Evolutionary conservation across 768 basidiomycete genomes (phyloP).

Genomic region (Kwoniella heveanensis): DNA sequence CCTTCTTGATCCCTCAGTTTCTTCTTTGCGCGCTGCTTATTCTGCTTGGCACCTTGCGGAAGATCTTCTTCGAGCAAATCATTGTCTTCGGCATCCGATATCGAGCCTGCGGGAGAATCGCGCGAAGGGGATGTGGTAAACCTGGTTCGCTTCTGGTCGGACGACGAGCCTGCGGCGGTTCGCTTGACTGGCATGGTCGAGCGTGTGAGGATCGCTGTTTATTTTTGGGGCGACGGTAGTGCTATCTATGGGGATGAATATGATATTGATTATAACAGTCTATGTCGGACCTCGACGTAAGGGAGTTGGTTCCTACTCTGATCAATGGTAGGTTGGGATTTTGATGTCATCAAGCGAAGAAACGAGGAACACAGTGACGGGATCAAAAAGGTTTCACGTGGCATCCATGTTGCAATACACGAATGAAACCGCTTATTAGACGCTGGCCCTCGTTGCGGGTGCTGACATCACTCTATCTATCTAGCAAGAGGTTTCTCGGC

Average conservation of each 20-base stretch:
- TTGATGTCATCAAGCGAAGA: background rate
- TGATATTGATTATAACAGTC: background rate
- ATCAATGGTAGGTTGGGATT: too few species aligned
- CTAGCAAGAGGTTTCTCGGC: too few species aligned
- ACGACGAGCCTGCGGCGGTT: slow-evolving; percentile 20
- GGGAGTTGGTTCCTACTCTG: too few species aligned
- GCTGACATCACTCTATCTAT: too few species aligned
- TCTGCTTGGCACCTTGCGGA: slow-evolving; percentile 31
- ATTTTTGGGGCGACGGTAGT: background rate
- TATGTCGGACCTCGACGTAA: too few species aligned
- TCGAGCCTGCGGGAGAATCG: slow-evolving; percentile 1
- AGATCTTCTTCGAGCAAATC: slow-evolving; percentile 51
- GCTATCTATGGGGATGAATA: background rate
- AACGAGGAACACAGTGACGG: too few species aligned
- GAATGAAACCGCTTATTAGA: too few species aligned
- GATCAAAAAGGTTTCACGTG: too few species aligned
- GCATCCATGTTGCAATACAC: too few species aligned
- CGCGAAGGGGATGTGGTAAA: slow-evolving; percentile 27
- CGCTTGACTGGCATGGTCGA: slow-evolving; percentile 40
- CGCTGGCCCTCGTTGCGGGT: too few species aligned
- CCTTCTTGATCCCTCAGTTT: slow-evolving; percentile 76
- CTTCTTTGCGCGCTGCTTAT: slow-evolving; percentile 64
- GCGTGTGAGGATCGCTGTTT: too few species aligned
- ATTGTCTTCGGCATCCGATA: slow-evolving; percentile 15
- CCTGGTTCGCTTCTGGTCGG: slow-evolving; percentile 34